Base-by-base conservation (phyloP, 306 rosid genomes). In the Delonix regia region DNA sequence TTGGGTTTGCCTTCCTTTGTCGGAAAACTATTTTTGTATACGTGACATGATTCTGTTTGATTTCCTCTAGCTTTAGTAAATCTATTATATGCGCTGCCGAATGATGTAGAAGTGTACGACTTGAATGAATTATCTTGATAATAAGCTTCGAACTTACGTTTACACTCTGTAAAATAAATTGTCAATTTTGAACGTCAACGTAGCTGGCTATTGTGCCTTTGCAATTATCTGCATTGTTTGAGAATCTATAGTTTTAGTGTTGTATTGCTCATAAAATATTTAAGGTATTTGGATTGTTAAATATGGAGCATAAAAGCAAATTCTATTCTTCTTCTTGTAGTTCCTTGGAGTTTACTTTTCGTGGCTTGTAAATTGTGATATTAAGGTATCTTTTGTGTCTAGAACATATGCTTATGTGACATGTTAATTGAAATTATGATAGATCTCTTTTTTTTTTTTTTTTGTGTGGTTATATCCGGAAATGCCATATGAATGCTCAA, bases 231-330 rank as follows among this genome's bases (percentile, higher is more conserved):
- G 33, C 48, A 48, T 57, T 28, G 15, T 78, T 57, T n/a, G 18
- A 73, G 47, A 27, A 44, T 65, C 21, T 68, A 5, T 36, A 48
- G 55, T 28, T 63, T 41, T 52, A 21, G 51, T 38, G 2, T 39
- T 57, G 16, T 18, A 42, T 7, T 75, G 24, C 72, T 75, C 5
- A 42, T 63, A 56, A n/a, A n/a, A 61, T 61, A 28, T 76, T 60
- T 61, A 19, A 22, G 78, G 57, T 68, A 30, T 68, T 68, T 68
- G 47, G 67, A 67, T 66, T 81, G 42, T 68, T 77, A 9, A 19
- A 59, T 25, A 25, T 57, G 70, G 76, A 47, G 71, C 13, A 22
- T n/a, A 61, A 76, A 14, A 36, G 33, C 33, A 13, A 47, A 30
- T 61, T 79, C 18, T 75, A 14, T 33, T 34, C 5, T 55, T 39